Evolutionary conservation across 306 rosid species (phyloP).

Genomic region (Adenanthera pavonina): DNA sequence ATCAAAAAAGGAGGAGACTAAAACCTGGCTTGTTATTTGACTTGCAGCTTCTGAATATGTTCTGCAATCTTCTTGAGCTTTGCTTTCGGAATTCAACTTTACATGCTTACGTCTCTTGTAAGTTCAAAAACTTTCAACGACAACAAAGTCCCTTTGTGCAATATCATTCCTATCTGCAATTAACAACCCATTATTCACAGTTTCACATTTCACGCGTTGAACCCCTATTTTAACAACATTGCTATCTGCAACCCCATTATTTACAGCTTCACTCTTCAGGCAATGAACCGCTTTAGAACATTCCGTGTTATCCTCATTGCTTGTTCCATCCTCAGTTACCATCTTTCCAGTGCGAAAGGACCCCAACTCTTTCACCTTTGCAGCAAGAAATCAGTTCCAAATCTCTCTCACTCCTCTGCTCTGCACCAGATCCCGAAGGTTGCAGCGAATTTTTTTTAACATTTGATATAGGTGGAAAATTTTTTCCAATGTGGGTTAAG

Average conservation of each 20-base stretch:
- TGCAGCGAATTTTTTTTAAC: no score
- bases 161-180: constrained; percentile 40
- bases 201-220: constrained; percentile 42
- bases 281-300: constrained; percentile 36
- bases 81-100: constrained; percentile 54
- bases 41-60: constrained; percentile 47
- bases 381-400: constrained; percentile 53
- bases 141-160: constrained; percentile 46
- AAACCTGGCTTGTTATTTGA: constrained; percentile 57
- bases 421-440: no score
- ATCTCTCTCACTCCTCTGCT: neutral
- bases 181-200: constrained; percentile 44
- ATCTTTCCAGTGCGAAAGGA: constrained; percentile 40
- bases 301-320: constrained; percentile 48
- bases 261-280: constrained; percentile 29
- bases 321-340: constrained; percentile 56
- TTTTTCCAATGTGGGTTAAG: no score
- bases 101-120: constrained; percentile 83
- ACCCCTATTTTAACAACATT: constrained; percentile 40
- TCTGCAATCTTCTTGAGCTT: constrained; percentile 50
- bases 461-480: no score
- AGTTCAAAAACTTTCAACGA: constrained; percentile 57
- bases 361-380: constrained; percentile 38
- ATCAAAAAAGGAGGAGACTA: constrained; percentile 27
- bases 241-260: constrained; percentile 42